Percentiles rank a stretch among this genome's conserved stretches.
These are phyloP conservation scores for Papiliotrema terrestris DNA, from an alignment of 1,284 basidiomycete genomes.

Conservation along the genomic window DNA sequence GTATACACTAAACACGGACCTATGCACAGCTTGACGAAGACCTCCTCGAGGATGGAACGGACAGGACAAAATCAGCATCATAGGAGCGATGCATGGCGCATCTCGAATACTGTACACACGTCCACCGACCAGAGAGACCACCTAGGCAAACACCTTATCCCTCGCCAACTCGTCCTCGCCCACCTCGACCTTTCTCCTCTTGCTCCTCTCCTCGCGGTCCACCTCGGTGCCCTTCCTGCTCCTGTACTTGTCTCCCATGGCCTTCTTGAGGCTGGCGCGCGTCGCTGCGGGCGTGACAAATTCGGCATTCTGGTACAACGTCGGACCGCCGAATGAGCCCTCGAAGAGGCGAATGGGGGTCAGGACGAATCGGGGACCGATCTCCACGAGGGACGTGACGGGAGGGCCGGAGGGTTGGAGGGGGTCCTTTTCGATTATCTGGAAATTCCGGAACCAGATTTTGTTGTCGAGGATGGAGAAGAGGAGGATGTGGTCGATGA, in stretches of 20 bases:
- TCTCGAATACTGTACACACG: background rate
- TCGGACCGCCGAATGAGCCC: constrained; percentile 91
- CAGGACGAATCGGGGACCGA: constrained; percentile 94
- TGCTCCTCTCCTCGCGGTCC: constrained; percentile 65
- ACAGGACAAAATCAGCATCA: too few species aligned
- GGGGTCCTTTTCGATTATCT: constrained; percentile 65
- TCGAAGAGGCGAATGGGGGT: constrained; percentile 98
- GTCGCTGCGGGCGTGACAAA: constrained; percentile 84
- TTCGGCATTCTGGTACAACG: constrained; percentile 94
- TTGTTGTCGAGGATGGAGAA: constrained; percentile 95
- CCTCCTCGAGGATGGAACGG: too few species aligned
- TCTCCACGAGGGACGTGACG: constrained; percentile 75
- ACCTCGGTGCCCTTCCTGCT: constrained; percentile 72
- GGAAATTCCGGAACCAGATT: constrained; percentile 99
- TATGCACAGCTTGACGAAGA: too few species aligned
- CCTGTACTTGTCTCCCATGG: constrained; percentile 75
- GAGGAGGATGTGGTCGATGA: constrained; percentile 94
- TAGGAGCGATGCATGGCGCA: background rate
- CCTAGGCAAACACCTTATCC: constrained; percentile 78
- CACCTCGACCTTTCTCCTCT: constrained; percentile 57
- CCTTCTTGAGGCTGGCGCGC: constrained; percentile 66
- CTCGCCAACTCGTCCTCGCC: constrained; percentile 79
- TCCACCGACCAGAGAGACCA: background rate
- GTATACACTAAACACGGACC: too few species aligned
- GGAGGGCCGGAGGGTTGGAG: constrained; percentile 53